Evolutionary conservation across 2,329 filamentous ascomycete genomes (phyloP), one percentile per base, ranked within the genome.

Genomic region (Plenodomus lindquistii): DNA sequence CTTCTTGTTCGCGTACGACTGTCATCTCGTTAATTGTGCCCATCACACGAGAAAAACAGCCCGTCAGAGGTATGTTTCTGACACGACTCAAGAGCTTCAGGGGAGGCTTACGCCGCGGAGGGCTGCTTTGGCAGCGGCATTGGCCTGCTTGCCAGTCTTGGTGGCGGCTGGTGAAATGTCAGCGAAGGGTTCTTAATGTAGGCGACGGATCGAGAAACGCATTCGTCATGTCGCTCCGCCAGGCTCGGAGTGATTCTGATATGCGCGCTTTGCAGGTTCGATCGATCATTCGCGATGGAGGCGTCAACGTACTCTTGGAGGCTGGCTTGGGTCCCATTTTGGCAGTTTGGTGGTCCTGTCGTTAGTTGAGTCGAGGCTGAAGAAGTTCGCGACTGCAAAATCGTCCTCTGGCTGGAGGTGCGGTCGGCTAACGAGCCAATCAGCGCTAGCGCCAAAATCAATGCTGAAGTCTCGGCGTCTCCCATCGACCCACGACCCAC

Each of bases 41-140:
- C 63, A 54, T 62, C 62, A 66, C 62, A 65, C 60, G 65, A 69
- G 66, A 74, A 74, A 61, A 70, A 76, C 72, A 78, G 73, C 75
- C 74, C 73, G 76, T 78, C 76, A 80, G 77, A 75, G 73, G 76
- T 75, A 72, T 62, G 70, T 66, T 75, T 76, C 73, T 79, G 76
- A 76, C 73, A 78, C 73, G 73, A 71, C 71, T 75, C 70, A 65
- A 65, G 62, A 67, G 71, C 72, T 67, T 68, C 67, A 66, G 50
- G 63, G 55, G 54, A 52, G 62, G 60, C 90, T 83, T 91, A 96
- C 91, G 78, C 92, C 93, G 82, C 91, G 91, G 72, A 97, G 87
- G 74, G 91, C 89, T 77, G 94, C 89, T 85, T 99, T 97, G 72
- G 94, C 89, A 77, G 94, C 94, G 75, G 87, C 86, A 73, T 86